Evolutionary conservation across 1,139 yeast species (phyloP).

Genomic region (Debaryomyces subglobosus): DNA sequence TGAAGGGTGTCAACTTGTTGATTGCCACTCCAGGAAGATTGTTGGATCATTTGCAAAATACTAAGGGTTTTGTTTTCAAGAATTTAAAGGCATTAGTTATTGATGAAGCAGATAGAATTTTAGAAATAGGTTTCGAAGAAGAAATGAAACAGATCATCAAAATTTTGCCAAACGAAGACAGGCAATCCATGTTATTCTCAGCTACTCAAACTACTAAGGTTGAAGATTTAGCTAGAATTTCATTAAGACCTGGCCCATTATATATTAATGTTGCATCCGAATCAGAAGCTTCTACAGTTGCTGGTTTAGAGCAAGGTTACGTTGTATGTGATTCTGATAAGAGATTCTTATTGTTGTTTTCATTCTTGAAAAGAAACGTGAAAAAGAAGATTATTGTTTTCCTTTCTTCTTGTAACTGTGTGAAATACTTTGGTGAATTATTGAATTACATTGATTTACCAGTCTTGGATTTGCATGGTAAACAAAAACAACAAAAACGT

Average conservation of each 20-base stretch:
- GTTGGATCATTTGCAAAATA: conserved; percentile 93
- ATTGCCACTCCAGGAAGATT: conserved; percentile 98
- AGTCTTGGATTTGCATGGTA: conserved; percentile 93
- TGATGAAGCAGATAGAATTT: conserved; percentile 96
- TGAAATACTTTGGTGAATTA: conserved; percentile 91
- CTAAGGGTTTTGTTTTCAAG: conserved; percentile 91
- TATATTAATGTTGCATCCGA: conserved; percentile 93
- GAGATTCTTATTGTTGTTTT: conserved; percentile 83
- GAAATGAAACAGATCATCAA: conserved; percentile 97
- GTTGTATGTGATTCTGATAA: conserved; percentile 97
- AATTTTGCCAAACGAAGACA: conserved; percentile 88
- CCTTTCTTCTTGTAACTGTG: conserved; percentile 94
- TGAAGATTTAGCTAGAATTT: conserved; percentile 95
- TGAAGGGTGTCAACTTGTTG: conserved; percentile 88
- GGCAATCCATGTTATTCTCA: conserved; percentile 96
- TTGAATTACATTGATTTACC: conserved; percentile 95
- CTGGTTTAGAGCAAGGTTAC: conserved; percentile 96
- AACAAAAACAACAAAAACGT: conserved; percentile 97
- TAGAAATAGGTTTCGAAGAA: conserved; percentile 97
- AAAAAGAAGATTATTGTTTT: conserved; percentile 94
- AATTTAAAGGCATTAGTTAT: conserved; percentile 91
- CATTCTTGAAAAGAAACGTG: conserved; percentile 87
- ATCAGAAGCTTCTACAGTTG: conserved; percentile 85
- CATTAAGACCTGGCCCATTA: conserved; percentile 91
- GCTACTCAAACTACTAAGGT: conserved; percentile 99